Percentiles rank a stretch among this genome's conserved stretches.
Evolutionary conservation across 148 eudicot species (phyloP).

Genomic region (Limonium bicolor): DNA sequence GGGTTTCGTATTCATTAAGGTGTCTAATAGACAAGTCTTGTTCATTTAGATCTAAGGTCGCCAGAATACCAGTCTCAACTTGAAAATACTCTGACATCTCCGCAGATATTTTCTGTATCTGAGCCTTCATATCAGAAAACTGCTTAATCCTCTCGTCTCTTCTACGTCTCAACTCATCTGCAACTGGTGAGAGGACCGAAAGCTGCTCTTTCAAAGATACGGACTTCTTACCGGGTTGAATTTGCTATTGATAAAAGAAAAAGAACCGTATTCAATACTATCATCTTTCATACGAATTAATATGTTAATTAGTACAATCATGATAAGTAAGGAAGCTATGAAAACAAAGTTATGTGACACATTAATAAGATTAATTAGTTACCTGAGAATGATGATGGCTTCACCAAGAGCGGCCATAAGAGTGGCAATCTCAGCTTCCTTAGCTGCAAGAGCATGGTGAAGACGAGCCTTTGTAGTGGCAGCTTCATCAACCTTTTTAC

Average conservation of each 20-base stretch:
- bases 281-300: too few relatives aligned
- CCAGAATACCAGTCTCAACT: conserved; percentile 9
- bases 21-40: conserved; percentile 43
- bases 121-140: conserved; percentile 33
- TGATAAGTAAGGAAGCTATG: not conserved
- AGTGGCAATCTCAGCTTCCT: conserved; percentile 49
- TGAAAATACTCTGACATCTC: conserved; percentile 37
- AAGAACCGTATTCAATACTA: too few relatives aligned
- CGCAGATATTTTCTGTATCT: conserved; percentile 26
- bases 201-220: conserved; percentile 37
- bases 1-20: conserved; percentile 29
- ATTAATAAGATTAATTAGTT: too few relatives aligned
- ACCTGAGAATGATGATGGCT: conserved; percentile 27
- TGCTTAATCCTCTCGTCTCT: conserved; percentile 40
- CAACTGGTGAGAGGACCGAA: conserved; percentile 25
- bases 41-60: conserved; percentile 22
- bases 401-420: conserved; percentile 52
- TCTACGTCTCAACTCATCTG: conserved; percentile 28
- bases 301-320: too few relatives aligned
- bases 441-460: conserved; percentile 36
- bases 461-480: conserved; percentile 36
- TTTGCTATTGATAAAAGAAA: conserved; percentile 9
- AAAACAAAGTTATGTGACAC: too few relatives aligned
- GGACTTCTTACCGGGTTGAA: conserved; percentile 19
- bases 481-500: conserved; percentile 51